A percentile compares a stretch with the other conserved stretches of the same genome.
Evolutionary conservation across 2,329 filamentous ascomycete genomes (phyloP).

Genomic region (Hymenoscyphus linearis): DNA sequence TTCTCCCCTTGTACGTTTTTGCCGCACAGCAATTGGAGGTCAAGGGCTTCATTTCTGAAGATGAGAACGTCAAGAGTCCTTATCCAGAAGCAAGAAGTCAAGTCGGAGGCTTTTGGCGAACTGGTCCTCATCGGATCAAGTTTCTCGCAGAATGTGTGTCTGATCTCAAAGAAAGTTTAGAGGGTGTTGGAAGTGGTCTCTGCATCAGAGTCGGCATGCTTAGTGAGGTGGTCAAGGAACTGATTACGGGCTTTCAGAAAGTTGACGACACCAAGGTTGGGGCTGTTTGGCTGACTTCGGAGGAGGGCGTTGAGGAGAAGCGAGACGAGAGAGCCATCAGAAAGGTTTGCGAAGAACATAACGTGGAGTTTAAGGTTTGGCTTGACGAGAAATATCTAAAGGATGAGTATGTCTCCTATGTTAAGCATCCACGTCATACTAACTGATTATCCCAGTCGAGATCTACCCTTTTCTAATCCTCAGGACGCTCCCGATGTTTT

Average conservation of each 20-base stretch:
- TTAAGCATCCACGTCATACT: background rate
- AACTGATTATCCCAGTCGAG: slow-evolving; percentile 45
- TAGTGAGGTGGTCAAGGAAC: slow-evolving; percentile 51
- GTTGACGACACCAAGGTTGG: slow-evolving; percentile 41
- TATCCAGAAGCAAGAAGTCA: slow-evolving; percentile 63
- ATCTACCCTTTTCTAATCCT: slow-evolving; percentile 53
- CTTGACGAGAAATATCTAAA: slow-evolving; percentile 73
- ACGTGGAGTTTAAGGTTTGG: slow-evolving; percentile 60
- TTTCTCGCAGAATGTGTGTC: slow-evolving; percentile 70
- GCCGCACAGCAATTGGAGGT: slow-evolving; percentile 67
- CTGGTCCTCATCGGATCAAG: slow-evolving; percentile 64
- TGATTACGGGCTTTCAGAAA: slow-evolving; percentile 46
- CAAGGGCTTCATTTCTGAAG: slow-evolving; percentile 61
- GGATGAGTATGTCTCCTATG: slow-evolving; percentile 60
- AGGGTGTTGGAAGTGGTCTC: slow-evolving; percentile 55
- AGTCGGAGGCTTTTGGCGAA: slow-evolving; percentile 66
- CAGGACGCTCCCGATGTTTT: slow-evolving; percentile 68
- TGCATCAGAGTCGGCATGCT: slow-evolving; percentile 58
- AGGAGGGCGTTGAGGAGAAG: slow-evolving; percentile 65
- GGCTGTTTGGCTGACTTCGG: slow-evolving; percentile 68
- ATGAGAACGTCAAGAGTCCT: slow-evolving; percentile 44
- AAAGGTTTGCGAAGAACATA: slow-evolving; percentile 45
- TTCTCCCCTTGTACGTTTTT: slow-evolving; percentile 68
- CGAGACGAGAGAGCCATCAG: slow-evolving; percentile 55
- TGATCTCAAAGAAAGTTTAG: slow-evolving; percentile 61